Percentiles rank a stretch among this genome's conserved stretches.
Conservation (phyloP, 495 filamentous ascomycete genomes). For the Aspergillus taichungensis region DNA sequence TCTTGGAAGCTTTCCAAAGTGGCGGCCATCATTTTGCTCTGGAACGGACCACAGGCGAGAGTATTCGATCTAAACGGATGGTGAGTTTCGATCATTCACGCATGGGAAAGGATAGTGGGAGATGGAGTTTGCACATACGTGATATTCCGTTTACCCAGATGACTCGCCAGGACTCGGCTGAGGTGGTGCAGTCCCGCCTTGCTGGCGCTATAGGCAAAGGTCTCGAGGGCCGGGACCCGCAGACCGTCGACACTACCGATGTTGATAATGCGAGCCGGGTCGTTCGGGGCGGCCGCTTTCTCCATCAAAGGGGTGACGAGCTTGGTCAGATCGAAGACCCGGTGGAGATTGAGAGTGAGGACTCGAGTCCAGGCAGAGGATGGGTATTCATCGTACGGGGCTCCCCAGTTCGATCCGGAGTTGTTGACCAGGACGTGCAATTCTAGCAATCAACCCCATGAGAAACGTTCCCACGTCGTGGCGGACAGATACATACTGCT, state of each 20-base stretch:
- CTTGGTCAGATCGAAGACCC: constrained; percentile 72
- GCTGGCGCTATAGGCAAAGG: constrained; percentile 64
- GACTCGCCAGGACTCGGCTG: constrained; percentile 59
- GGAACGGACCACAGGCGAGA: constrained; percentile 71
- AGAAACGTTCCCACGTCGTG: neutral
- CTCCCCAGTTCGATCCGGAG: constrained; percentile 67
- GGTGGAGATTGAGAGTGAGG: constrained; percentile 70
- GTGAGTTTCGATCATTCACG: constrained; percentile 2
- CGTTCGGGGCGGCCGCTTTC: constrained; percentile 32
- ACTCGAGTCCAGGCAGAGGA: constrained; percentile 61
- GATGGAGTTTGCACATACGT: constrained; percentile 36
- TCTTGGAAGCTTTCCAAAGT: constrained; percentile 55
- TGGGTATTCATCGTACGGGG: constrained; percentile 57
- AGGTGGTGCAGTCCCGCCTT: constrained; percentile 72
- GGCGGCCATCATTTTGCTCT: constrained; percentile 77
- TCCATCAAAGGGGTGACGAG: constrained; percentile 64
- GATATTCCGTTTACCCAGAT: constrained; percentile 60
- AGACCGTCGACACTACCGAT: constrained; percentile 67
- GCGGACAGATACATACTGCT: constrained; percentile 32
- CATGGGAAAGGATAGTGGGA: neutral
- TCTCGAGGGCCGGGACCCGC: constrained; percentile 57
- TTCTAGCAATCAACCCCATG: constrained; percentile 22
- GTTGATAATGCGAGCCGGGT: constrained; percentile 63
- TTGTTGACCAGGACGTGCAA: constrained; percentile 78
- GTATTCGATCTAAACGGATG: constrained; percentile 42